Conservation (phyloP, 495 filamentous ascomycete species). For the Lasiosphaeris hirsuta region DNA sequence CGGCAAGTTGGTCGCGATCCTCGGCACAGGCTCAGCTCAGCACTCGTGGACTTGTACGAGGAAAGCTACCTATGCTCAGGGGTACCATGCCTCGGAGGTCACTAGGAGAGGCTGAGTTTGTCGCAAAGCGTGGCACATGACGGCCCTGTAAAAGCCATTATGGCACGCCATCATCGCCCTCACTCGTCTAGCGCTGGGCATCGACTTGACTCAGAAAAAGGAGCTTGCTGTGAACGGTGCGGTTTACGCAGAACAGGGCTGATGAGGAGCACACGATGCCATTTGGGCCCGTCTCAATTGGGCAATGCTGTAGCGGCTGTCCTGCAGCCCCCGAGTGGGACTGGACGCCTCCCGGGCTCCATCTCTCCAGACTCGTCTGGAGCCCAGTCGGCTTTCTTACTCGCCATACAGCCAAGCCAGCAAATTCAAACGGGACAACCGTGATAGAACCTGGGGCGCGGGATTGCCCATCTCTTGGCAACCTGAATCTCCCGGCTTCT, state of each 20-base stretch:
- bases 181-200: not conserved
- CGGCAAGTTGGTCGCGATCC: not conserved
- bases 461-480: slow-evolving; percentile 32
- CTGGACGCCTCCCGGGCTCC: not conserved
- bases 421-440: too few relatives aligned
- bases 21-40: not conserved
- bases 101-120: slow-evolving; percentile 6
- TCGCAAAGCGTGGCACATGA: slow-evolving; percentile 14
- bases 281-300: slow-evolving; percentile 1
- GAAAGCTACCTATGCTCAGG: too few relatives aligned
- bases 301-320: slow-evolving; percentile 4
- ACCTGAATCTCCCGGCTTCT: slow-evolving; percentile 24
- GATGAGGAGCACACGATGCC: not conserved
- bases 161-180: slow-evolving; percentile 2
- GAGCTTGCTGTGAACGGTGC: not conserved
- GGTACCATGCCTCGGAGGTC: not conserved
- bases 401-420: not conserved
- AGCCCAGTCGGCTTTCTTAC: not conserved
- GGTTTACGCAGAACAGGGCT: slow-evolving; percentile 1
- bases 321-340: not conserved
- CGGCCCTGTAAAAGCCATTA: slow-evolving; percentile 1
- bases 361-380: not conserved
- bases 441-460: slow-evolving; percentile 11
- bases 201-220: not conserved
- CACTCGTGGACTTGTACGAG: too few relatives aligned